Evolutionary conservation across 176 grass and related monocot species (phyloP).

Genomic region (Alloteropsis semialata): DNA sequence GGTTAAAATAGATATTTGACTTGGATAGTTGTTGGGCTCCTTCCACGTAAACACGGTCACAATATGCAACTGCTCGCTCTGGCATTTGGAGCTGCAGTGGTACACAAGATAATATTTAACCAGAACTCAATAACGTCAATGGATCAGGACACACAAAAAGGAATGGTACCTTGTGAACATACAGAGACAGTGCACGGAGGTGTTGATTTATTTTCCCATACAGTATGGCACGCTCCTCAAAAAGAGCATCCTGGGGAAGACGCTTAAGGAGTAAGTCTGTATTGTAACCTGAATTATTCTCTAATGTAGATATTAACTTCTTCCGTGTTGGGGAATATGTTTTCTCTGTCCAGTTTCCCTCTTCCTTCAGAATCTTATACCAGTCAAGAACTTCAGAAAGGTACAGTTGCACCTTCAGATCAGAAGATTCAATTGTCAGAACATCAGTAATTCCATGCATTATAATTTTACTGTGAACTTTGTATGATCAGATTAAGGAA

Average conservation of each 20-base stretch:
- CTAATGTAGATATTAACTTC: conserved; percentile 88
- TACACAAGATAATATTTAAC: not conserved
- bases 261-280: conserved; percentile 82
- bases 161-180: conserved; percentile 87
- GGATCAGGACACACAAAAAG: not conserved
- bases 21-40: conserved; percentile 65
- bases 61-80: conserved; percentile 83
- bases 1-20: conserved; percentile 94
- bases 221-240: conserved; percentile 92
- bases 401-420: conserved; percentile 89
- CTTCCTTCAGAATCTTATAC: conserved; percentile 77
- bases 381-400: conserved; percentile 97
- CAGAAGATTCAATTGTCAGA: conserved; percentile 27
- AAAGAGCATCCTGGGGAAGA: conserved; percentile 83
- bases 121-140: conserved; percentile 4
- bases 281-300: conserved; percentile 87
- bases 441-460: conserved; percentile 5
- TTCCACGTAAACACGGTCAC: conserved; percentile 90
- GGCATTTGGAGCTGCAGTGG: conserved; percentile 73
- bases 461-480: not conserved
- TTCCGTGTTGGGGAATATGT: conserved; percentile 78
- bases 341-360: conserved; percentile 91
- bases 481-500: conserved; percentile 11
- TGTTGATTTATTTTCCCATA: conserved; percentile 96
- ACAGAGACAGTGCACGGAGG: conserved; percentile 85